Conservation (phyloP, 208 protist species). For the Crithidia sp. region DNA sequence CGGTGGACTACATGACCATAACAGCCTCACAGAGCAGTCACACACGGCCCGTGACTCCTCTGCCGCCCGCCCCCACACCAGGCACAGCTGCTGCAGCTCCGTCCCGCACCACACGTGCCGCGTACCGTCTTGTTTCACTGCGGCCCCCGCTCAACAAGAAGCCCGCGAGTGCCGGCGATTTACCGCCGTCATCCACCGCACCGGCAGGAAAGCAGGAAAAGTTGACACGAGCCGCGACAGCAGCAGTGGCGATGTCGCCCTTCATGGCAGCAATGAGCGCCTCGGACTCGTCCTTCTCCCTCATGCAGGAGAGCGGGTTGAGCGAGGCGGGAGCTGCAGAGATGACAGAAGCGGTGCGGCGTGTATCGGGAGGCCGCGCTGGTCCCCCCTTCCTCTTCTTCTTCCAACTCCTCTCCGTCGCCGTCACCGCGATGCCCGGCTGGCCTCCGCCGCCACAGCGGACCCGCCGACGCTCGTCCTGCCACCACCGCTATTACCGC, state of each 20-base stretch:
- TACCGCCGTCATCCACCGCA: not conserved
- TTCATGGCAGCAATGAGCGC: conserved; percentile 17
- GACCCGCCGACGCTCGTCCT: too few relatives aligned
- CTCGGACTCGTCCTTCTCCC: conserved; percentile 26
- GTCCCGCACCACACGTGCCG: not conserved
- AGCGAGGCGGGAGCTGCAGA: not conserved
- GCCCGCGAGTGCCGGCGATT: not conserved
- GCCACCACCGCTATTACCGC: not conserved
- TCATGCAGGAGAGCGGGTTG: conserved; percentile 8
- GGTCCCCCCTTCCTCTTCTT: too few relatives aligned
- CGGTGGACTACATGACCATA: conserved; percentile 17
- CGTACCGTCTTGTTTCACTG: conserved; percentile 14
- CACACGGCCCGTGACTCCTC: not conserved
- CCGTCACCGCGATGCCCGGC: conserved; percentile 23
- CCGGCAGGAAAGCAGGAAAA: not conserved
- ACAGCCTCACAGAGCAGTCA: conserved; percentile 8
- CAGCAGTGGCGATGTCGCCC: conserved; percentile 21
- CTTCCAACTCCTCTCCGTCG: not conserved
- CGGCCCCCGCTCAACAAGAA: not conserved
- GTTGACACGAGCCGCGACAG: not conserved
- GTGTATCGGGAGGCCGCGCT: not conserved
- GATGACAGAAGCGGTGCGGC: not conserved
- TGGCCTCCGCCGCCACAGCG: not conserved
- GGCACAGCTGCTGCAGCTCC: not conserved
- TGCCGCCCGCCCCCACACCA: too few relatives aligned